These are phyloP conservation scores for Scutellaria baicalensis DNA, from an alignment of 257 asterid genomes.

Conservation along the genomic window DNA sequence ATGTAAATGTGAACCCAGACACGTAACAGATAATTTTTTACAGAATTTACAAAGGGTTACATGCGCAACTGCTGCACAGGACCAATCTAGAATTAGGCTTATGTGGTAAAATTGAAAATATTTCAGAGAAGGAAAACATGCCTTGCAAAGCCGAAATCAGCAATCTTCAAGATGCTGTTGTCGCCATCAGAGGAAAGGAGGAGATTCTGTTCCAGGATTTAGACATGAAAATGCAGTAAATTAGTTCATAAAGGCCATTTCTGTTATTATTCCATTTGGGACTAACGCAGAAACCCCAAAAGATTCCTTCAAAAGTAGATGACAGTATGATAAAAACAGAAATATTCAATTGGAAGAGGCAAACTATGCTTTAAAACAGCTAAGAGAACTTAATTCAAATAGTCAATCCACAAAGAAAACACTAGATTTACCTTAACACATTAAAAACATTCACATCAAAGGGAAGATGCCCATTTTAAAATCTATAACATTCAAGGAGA, in stretches of 20 bases:
- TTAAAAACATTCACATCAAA: not conserved
- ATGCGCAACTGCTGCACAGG: not conserved
- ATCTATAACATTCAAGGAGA: not conserved
- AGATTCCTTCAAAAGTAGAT: not conserved
- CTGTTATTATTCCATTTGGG: not conserved
- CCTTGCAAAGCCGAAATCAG: conserved; percentile 73
- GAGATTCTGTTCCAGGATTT: conserved; percentile 33
- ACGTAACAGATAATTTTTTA: not conserved
- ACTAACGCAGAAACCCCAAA: not conserved
- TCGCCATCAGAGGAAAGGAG: conserved; percentile 30
- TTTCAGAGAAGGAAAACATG: conserved; percentile 16
- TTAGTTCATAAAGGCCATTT: conserved; percentile 15
- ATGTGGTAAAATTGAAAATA: not conserved
- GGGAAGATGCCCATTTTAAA: not conserved
- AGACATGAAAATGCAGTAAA: conserved; percentile 13
- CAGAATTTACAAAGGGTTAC: not conserved
- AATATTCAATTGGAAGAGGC: not conserved
- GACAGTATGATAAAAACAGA: not conserved
- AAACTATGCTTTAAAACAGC: not conserved
- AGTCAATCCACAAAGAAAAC: not conserved
- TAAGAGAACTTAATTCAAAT: not conserved
- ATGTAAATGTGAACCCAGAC: not conserved
- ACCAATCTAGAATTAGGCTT: not conserved
- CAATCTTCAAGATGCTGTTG: conserved; percentile 30
- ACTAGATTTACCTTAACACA: not conserved